Conservation (phyloP, 2,329 filamentous ascomycete genomes). For the Elsinoe perseae region DNA sequence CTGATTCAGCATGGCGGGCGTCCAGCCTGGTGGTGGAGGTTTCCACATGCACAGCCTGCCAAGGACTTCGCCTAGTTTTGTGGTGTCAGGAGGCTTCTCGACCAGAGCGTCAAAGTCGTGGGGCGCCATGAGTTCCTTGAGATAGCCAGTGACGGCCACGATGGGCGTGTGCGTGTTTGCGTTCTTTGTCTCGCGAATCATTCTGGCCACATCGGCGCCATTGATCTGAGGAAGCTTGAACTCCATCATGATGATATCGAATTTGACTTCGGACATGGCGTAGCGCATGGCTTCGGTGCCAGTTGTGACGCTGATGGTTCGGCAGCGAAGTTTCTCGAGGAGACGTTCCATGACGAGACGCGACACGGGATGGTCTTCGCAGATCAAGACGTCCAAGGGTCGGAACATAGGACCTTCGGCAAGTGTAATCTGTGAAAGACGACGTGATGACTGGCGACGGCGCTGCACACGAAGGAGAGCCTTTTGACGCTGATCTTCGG, state of each 20-base stretch:
- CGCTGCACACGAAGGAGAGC: constrained; percentile 86
- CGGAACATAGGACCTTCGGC: constrained; percentile 79
- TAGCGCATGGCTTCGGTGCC: constrained; percentile 88
- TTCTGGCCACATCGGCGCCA: constrained; percentile 88
- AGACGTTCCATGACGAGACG: constrained; percentile 98
- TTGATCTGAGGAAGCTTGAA: constrained; percentile 93
- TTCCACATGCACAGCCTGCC: constrained; percentile 91
- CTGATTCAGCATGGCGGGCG: constrained; percentile 31
- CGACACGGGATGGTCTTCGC: constrained; percentile 95
- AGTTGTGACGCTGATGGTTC: constrained; percentile 84
- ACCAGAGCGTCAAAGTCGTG: constrained; percentile 95
- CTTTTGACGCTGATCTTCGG: constrained; percentile 87
- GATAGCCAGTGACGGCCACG: constrained; percentile 89
- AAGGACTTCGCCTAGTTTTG: constrained; percentile 82
- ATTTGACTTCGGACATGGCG: constrained; percentile 94
- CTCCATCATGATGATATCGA: constrained; percentile 97
- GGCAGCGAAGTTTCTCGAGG: constrained; percentile 87
- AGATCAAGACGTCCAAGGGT: constrained; percentile 88
- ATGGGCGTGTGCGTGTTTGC: constrained; percentile 91
- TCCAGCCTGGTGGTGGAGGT: constrained; percentile 58
- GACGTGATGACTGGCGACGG: constrained; percentile 87
- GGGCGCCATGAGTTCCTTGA: constrained; percentile 92
- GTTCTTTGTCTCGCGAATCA: constrained; percentile 96
- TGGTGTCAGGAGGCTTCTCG: constrained; percentile 90
- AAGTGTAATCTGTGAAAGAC: constrained; percentile 83